A percentile compares a stretch with the other conserved stretches of the same genome.
Evolutionary conservation across 352 stramenopile species (phyloP).

Genomic region (Phytophthora pseudosyringae): DNA sequence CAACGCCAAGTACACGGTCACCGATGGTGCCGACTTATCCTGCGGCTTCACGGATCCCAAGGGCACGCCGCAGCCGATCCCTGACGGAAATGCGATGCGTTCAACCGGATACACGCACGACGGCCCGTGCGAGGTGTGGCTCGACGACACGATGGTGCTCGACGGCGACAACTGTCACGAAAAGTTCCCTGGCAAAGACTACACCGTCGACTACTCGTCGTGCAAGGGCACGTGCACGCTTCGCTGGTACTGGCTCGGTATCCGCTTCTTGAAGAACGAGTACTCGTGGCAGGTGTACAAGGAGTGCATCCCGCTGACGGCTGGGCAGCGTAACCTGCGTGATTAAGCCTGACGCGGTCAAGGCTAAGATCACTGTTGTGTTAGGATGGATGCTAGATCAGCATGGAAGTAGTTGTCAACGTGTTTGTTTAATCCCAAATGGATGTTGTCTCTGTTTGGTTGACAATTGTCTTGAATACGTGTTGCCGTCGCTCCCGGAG

Average conservation of each 20-base stretch:
- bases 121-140: conserved; percentile 42
- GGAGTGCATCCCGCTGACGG: conserved; percentile 38
- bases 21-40: conserved; percentile 30
- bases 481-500: too few species aligned
- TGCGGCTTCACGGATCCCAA: conserved; percentile 40
- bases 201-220: conserved; percentile 34
- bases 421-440: too few species aligned
- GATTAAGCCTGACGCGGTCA: background rate
- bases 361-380: too few species aligned
- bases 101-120: conserved; percentile 56
- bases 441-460: too few species aligned
- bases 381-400: too few species aligned
- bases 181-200: conserved; percentile 33
- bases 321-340: too few species aligned
- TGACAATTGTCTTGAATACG: too few species aligned
- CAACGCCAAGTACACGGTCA: conserved; percentile 35
- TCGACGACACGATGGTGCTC: conserved; percentile 40
- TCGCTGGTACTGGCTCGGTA: conserved; percentile 31
- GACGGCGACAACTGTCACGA: conserved; percentile 37
- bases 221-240: conserved; percentile 28
- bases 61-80: conserved; percentile 43
- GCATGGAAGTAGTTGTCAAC: too few species aligned
- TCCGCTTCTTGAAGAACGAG: conserved; percentile 44
- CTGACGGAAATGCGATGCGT: conserved; percentile 20
- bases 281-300: conserved; percentile 76